phyloP scores from a whole-genome alignment of 257 asterid genomes.

The Parsonsia alboflavescens region DNA sequence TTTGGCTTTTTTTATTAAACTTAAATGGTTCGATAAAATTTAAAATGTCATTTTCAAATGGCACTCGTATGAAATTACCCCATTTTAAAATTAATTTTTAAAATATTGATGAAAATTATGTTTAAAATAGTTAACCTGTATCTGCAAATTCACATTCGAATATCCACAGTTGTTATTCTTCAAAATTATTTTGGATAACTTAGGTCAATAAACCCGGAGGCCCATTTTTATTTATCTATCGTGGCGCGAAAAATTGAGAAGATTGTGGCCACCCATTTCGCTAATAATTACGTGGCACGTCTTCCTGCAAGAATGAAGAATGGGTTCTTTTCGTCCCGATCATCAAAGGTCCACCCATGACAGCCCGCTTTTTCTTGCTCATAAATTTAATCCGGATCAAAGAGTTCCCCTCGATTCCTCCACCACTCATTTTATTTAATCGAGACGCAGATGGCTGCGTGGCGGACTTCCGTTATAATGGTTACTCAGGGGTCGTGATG shows the following conservation, averaged over 20 bases:
- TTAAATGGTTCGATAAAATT: too few species aligned
- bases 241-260: background rate
- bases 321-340: background rate
- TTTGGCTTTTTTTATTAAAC: too few species aligned
- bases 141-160: too few species aligned
- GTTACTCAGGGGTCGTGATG: background rate
- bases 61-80: too few species aligned
- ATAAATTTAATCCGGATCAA: background rate
- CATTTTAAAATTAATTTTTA: too few species aligned
- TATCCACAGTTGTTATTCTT: too few species aligned
- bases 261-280: background rate
- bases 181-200: too few species aligned
- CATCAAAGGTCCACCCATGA: background rate
- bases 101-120: too few species aligned
- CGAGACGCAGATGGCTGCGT: background rate
- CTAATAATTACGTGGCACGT: background rate
- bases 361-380: background rate
- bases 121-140: too few species aligned
- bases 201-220: too few species aligned
- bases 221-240: background rate
- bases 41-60: too few species aligned
- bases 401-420: background rate
- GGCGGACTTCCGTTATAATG: background rate
- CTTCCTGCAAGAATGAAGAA: background rate
- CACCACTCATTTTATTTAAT: background rate